Evolutionary conservation across 2,329 filamentous ascomycete species (phyloP), one percentile per base, ranked within the genome.

Genomic region (Talaromyces pinophilus): DNA sequence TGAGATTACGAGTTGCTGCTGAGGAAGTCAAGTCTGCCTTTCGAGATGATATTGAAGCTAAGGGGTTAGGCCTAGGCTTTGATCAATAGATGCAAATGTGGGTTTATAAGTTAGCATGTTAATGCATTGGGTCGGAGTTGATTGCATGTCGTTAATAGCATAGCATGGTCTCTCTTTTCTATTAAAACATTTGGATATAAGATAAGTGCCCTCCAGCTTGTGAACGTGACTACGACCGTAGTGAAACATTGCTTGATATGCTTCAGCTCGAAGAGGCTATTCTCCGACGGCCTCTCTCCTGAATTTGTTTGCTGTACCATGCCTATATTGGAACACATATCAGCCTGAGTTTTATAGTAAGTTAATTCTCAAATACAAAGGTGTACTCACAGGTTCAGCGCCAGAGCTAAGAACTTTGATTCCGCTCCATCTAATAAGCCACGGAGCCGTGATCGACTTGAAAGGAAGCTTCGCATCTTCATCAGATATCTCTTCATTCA

Each of bases 11-110:
- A 25, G 89, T 98, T 70, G 91, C 92, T 13, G 92, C 97, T 67
- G 94, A 98, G 73, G 94, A 99, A 79, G 88, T 99, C 33, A 90
- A 90, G 75, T 86, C 92, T 75, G 95, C 94, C 35, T 88, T 98
- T 71, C 88, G 90, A 67, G 93, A 97, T 70, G 95, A 99, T 80
- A 87, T 87, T 7, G 92, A 97, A 75, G 89, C 96, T 64, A 93
- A 89, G 78, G 89, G 90, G 46, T 82, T 97, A 73, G 92, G 92
- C 35, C 85, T 93, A 60, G 78, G 78, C 1, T 74, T 77, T 70
- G 77, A 79, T 64, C 67, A 71, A 57, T 79, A 69, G 73, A 59
- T 46, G 22, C 33, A 60, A 33, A 59, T 44, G 22, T 33, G 54
- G 2, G 8, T 33, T 57, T 40, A 57, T 22, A 19, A 38, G 3